Evolutionary conservation across 1,284 basidiomycete species (phyloP).

Genomic region (Pterula multifida): DNA sequence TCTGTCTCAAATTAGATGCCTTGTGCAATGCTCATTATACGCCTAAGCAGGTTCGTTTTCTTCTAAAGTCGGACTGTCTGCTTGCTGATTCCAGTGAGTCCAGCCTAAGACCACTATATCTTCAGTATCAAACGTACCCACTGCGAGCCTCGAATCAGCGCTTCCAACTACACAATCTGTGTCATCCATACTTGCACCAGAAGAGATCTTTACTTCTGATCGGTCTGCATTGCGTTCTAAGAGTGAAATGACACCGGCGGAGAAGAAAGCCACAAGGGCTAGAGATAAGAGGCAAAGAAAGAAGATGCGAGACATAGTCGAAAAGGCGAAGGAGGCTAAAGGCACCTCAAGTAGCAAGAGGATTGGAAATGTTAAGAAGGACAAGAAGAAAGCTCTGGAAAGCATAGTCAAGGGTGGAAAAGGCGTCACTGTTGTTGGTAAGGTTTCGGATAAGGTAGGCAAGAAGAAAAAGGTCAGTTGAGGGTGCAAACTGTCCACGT

Average conservation of each 20-base stretch:
- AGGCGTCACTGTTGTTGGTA: conserved; percentile 82
- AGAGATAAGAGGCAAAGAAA: conserved; percentile 71
- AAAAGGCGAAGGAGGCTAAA: conserved; percentile 21
- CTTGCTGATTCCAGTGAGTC: conserved; percentile 6
- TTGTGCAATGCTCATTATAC: conserved; percentile 93
- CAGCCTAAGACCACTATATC: conserved; percentile 88
- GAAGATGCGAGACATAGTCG: conserved; percentile 59
- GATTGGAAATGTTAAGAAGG: conserved; percentile 50
- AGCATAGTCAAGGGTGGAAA: conserved; percentile 75
- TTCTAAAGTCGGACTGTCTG: conserved; percentile 4
- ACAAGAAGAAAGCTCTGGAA: conserved; percentile 74
- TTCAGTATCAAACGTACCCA: conserved; percentile 76
- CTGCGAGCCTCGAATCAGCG: conserved; percentile 83
- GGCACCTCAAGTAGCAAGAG: conserved; percentile 53
- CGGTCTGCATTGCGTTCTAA: conserved; percentile 45
- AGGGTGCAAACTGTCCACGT: too few species aligned
- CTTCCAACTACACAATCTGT: conserved; percentile 74
- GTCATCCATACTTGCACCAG: conserved; percentile 82
- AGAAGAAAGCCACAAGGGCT: conserved; percentile 66
- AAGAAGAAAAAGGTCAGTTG: not conserved
- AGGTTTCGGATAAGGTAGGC: conserved; percentile 16
- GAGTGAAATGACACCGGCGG: conserved; percentile 76
- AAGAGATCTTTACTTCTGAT: conserved; percentile 73
- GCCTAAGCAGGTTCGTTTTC: conserved; percentile 65
- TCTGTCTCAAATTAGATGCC: conserved; percentile 87